These are phyloP conservation scores for Paecilomyces niveus DNA, from an alignment of 2,329 filamentous ascomycete species.

Conservation along the genomic window DNA sequence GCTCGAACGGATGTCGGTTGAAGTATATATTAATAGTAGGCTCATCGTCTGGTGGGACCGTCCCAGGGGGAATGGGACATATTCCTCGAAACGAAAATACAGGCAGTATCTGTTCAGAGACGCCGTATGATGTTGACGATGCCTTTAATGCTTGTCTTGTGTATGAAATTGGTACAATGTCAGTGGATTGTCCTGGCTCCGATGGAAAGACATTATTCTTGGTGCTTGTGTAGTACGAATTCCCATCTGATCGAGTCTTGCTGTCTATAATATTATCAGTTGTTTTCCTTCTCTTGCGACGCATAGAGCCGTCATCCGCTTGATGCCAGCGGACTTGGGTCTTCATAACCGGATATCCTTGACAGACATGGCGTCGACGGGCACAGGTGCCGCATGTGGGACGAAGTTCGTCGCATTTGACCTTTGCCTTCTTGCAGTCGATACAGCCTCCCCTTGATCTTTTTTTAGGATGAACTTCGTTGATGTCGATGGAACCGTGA, in stretches of 20 bases:
- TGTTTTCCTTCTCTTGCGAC: neutral
- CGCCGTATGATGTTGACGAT: neutral
- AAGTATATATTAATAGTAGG: constrained; percentile 23
- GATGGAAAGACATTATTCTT: neutral
- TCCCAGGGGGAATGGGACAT: constrained; percentile 15
- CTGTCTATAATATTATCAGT: neutral
- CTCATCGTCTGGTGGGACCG: constrained; percentile 17
- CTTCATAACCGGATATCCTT: constrained; percentile 13
- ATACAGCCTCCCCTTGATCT: constrained; percentile 9
- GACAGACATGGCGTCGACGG: constrained; percentile 21
- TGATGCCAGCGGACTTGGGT: neutral
- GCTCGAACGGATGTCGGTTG: constrained; percentile 20
- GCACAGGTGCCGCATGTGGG: constrained; percentile 26
- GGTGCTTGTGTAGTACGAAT: neutral
- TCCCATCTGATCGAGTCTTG: neutral
- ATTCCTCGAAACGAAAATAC: neutral
- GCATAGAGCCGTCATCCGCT: constrained; percentile 2
- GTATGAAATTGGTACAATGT: neutral
- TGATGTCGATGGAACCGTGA: too few species aligned
- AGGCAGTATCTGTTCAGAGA: neutral
- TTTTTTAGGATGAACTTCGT: neutral
- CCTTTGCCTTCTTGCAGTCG: constrained; percentile 11
- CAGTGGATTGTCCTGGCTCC: too few species aligned
- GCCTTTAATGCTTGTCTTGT: neutral
- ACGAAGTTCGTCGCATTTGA: constrained; percentile 11